Evolutionary conservation across 2,329 filamentous ascomycete species (phyloP).

Genomic region (Pseudogymnoascus sp.): DNA sequence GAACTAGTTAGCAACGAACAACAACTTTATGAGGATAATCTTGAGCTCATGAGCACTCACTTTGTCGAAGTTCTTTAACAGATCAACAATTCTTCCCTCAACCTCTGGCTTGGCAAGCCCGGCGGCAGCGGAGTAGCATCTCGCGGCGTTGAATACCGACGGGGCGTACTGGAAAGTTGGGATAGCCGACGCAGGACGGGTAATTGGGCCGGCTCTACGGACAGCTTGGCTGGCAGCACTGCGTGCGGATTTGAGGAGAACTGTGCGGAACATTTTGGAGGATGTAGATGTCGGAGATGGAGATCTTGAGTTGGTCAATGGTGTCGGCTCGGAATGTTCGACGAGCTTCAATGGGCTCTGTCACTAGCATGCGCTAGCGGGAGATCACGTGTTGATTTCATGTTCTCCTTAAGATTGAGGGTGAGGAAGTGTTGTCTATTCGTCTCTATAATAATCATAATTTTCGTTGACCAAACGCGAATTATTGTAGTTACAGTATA

Average conservation of each 20-base stretch:
- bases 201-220: slow-evolving; percentile 43
- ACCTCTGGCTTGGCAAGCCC: slow-evolving; percentile 77
- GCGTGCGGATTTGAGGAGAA: slow-evolving; percentile 69
- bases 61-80: slow-evolving; percentile 97
- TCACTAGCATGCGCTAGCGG: slow-evolving; percentile 3
- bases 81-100: slow-evolving; percentile 82
- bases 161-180: slow-evolving; percentile 55
- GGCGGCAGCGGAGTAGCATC: slow-evolving; percentile 79
- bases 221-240: slow-evolving; percentile 38
- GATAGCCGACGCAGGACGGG: slow-evolving; percentile 54
- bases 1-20: slow-evolving; percentile 16
- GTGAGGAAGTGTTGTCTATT: background rate
- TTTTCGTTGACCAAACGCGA: background rate
- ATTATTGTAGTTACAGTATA: background rate
- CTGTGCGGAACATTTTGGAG: slow-evolving; percentile 78
- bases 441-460: background rate
- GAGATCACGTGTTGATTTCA: background rate
- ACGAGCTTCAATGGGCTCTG: slow-evolving; percentile 8
- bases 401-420: background rate
- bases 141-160: slow-evolving; percentile 57
- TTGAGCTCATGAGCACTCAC: slow-evolving; percentile 39
- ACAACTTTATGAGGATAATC: background rate
- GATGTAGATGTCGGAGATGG: slow-evolving; percentile 14
- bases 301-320: slow-evolving; percentile 7
- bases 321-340: slow-evolving; percentile 5